Percentiles rank a stretch among this genome's conserved stretches.
Evolutionary conservation across 1,284 basidiomycete species (phyloP).

Genomic region (Tilletiopsis washingtonensis): DNA sequence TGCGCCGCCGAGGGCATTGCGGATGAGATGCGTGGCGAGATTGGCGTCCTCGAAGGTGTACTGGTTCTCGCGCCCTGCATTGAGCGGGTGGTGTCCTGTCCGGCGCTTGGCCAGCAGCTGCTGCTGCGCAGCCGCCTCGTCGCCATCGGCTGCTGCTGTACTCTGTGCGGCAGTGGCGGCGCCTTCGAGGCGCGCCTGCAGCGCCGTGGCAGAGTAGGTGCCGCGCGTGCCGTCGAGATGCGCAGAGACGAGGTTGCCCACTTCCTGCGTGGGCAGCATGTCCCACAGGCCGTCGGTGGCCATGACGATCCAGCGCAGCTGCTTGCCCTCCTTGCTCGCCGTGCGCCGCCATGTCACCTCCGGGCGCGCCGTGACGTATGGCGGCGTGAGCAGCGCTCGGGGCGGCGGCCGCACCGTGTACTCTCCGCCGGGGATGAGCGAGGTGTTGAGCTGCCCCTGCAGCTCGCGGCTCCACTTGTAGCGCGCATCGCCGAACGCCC

Average conservation of each 20-base stretch:
- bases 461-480: conserved; percentile 64
- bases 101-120: too few species aligned
- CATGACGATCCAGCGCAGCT: conserved; percentile 58
- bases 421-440: conserved; percentile 43
- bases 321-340: conserved; percentile 48
- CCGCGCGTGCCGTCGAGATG: conserved; percentile 41
- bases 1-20: conserved; percentile 86
- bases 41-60: conserved; percentile 61
- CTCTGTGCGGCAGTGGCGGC: conserved; percentile 1
- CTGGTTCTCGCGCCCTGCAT: conserved; percentile 20
- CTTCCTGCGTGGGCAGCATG: conserved; percentile 85
- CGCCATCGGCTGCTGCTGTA: neutral
- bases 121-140: neutral
- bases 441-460: conserved; percentile 47
- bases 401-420: conserved; percentile 27
- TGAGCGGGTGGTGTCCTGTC: conserved; percentile 43
- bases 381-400: conserved; percentile 55
- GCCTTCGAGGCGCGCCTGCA: conserved; percentile 24
- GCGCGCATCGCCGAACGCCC: conserved; percentile 87
- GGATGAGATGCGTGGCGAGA: conserved; percentile 78
- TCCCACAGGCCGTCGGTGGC: conserved; percentile 96
- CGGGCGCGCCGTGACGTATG: conserved; percentile 82
- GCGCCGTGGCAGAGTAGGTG: conserved; percentile 24
- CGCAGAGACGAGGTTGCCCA: conserved; percentile 63
- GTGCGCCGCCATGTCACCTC: conserved; percentile 48